These are phyloP conservation scores for Penicillium fimorum DNA, from an alignment of 495 filamentous ascomycete genomes.

Conservation along the genomic window DNA sequence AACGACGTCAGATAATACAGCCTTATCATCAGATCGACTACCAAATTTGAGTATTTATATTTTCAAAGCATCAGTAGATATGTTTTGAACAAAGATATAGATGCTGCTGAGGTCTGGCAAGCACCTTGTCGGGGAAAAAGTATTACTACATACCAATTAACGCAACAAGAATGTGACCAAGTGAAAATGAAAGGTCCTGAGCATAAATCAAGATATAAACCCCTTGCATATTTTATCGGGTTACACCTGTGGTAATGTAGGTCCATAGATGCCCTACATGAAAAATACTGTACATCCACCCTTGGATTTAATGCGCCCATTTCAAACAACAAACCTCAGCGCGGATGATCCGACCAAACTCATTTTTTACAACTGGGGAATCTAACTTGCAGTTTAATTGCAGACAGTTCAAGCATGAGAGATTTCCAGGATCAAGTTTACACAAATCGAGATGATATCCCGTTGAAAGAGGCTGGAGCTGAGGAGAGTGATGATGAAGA, in stretches of 20 bases:
- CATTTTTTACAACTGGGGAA: conserved; percentile 9
- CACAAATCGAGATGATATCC: conserved; percentile 24
- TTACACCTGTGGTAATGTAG: conserved; percentile 1
- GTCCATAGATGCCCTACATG: not conserved
- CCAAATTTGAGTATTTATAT: not conserved
- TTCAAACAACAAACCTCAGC: not conserved
- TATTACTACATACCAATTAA: conserved; percentile 1
- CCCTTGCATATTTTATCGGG: conserved; percentile 7
- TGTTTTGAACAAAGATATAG: not conserved
- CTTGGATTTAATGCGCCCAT: not conserved
- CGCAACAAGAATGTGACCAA: not conserved
- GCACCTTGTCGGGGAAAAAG: not conserved
- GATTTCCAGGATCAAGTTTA: conserved; percentile 17
- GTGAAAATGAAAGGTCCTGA: not conserved
- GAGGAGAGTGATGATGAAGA: conserved; percentile 29
- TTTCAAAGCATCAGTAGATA: not conserved
- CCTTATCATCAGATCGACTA: not conserved
- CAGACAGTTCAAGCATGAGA: conserved; percentile 9
- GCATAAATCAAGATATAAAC: not conserved
- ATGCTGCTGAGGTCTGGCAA: not conserved
- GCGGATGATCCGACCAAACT: not conserved
- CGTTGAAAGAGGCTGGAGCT: conserved; percentile 19
- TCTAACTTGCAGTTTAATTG: conserved; percentile 11
- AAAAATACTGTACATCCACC: not conserved
- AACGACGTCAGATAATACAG: not conserved